These are phyloP conservation scores for Pestalotiopsis sp. DNA, from an alignment of 2,329 filamentous ascomycete species.

Conservation along the genomic window DNA sequence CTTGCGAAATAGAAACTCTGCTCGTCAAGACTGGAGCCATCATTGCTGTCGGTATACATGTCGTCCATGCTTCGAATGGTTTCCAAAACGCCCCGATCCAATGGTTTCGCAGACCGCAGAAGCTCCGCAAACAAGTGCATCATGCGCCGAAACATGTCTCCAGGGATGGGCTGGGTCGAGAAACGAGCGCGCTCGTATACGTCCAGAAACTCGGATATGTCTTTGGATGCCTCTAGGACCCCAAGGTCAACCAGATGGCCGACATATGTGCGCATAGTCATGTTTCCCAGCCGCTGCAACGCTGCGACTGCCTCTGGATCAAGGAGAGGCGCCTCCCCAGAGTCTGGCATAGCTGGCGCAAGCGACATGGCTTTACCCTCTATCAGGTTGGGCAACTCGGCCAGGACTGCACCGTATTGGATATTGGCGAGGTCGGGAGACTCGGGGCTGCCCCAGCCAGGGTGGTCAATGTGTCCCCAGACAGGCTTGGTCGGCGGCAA, in stretches of 20 bases:
- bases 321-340: constrained; percentile 46
- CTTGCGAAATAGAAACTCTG: background rate
- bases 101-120: constrained; percentile 71
- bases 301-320: constrained; percentile 71
- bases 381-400: constrained; percentile 85
- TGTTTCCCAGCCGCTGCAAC: constrained; percentile 69
- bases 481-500: constrained; percentile 55
- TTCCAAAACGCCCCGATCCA: constrained; percentile 57
- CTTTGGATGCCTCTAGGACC: constrained; percentile 48
- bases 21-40: background rate
- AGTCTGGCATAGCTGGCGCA: constrained; percentile 59
- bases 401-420: constrained; percentile 80
- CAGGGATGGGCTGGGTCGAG: constrained; percentile 68
- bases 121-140: constrained; percentile 87
- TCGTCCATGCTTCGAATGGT: constrained; percentile 26
- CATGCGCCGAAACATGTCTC: constrained; percentile 71
- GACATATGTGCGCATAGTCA: constrained; percentile 81
- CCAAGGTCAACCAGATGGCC: constrained; percentile 68
- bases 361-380: constrained; percentile 92
- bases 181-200: constrained; percentile 87
- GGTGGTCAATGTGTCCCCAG: constrained; percentile 86
- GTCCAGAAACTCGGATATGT: constrained; percentile 66
- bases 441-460: constrained; percentile 84
- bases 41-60: constrained; percentile 18
- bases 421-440: constrained; percentile 75